Conservation (phyloP, 106 monocot genomes). For the Allium fistulosum region DNA sequence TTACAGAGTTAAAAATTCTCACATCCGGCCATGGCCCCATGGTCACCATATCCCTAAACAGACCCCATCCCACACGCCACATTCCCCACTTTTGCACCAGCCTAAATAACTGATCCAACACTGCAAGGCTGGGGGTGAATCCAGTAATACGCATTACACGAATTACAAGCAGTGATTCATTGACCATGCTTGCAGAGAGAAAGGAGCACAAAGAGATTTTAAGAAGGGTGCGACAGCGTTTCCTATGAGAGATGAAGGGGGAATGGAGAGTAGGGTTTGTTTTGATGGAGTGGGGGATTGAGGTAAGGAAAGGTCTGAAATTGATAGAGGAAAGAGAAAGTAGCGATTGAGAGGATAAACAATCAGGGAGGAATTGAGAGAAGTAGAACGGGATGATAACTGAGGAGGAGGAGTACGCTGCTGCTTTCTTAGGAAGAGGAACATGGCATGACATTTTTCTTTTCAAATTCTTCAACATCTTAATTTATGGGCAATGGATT, state of each 20-base stretch:
- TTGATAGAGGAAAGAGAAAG: slow-evolving; percentile 17
- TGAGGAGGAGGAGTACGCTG: neutral
- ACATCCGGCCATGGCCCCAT: too few species aligned
- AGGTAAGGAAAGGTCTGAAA: slow-evolving; percentile 33
- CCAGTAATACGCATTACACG: slow-evolving; percentile 13
- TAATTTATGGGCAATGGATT: too few species aligned
- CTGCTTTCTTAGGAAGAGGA: too few species aligned
- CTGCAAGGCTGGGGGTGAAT: slow-evolving; percentile 32
- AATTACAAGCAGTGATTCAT: slow-evolving; percentile 31
- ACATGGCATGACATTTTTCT: too few species aligned
- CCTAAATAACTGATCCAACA: slow-evolving; percentile 36
- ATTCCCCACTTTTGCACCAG: slow-evolving; percentile 44
- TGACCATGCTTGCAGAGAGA: slow-evolving; percentile 34
- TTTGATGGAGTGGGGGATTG: slow-evolving; percentile 29
- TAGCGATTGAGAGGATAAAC: neutral
- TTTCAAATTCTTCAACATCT: too few species aligned
- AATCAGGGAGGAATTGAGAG: slow-evolving; percentile 1
- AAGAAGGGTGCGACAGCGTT: slow-evolving; percentile 8
- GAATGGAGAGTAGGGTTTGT: too few species aligned
- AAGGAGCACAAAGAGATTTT: too few species aligned
- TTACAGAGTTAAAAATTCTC: too few species aligned
- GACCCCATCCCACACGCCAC: slow-evolving; percentile 22
- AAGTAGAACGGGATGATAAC: neutral
- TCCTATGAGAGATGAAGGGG: slow-evolving; percentile 10
- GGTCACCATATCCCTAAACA: slow-evolving; percentile 51